Conservation (phyloP, 306 rosid genomes). For the Carpinus fangiana region DNA sequence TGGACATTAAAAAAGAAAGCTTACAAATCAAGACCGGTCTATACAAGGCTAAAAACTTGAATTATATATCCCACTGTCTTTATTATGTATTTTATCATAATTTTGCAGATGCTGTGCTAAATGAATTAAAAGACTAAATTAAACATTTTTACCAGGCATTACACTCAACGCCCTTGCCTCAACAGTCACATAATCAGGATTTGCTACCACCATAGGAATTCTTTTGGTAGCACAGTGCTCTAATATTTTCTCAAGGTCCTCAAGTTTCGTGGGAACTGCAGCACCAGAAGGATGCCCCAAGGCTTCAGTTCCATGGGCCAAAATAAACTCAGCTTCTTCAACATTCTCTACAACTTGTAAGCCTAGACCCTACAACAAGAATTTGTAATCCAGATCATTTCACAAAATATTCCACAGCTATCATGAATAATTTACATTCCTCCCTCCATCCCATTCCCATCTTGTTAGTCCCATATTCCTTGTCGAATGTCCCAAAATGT, state of each 20-base stretch:
- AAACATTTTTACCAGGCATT: constrained; percentile 79
- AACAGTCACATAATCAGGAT: constrained; percentile 94
- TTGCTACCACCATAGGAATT: constrained; percentile 98
- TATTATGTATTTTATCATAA: not conserved
- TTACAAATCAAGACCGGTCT: too few species aligned
- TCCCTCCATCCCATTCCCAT: not conserved
- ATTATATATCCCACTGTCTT: not conserved
- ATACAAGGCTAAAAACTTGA: not conserved
- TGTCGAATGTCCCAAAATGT: not conserved
- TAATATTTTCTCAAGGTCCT: constrained; percentile 72
- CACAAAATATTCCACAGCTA: constrained; percentile 12
- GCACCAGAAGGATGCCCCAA: constrained; percentile 71
- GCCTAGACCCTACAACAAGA: constrained; percentile 65
- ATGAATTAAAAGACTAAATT: constrained; percentile 11
- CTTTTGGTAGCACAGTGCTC: constrained; percentile 75
- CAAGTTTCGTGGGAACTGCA: constrained; percentile 60
- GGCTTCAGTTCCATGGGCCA: constrained; percentile 97
- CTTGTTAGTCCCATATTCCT: not conserved
- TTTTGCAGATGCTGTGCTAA: not conserved
- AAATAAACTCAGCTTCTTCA: constrained; percentile 84
- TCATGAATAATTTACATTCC: not conserved
- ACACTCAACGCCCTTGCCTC: constrained; percentile 84
- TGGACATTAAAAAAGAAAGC: too few species aligned
- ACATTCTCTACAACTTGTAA: constrained; percentile 75
- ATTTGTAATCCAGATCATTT: constrained; percentile 15